phyloP scores from a whole-genome alignment of 306 rosid genomes.

The Morella rubra region DNA sequence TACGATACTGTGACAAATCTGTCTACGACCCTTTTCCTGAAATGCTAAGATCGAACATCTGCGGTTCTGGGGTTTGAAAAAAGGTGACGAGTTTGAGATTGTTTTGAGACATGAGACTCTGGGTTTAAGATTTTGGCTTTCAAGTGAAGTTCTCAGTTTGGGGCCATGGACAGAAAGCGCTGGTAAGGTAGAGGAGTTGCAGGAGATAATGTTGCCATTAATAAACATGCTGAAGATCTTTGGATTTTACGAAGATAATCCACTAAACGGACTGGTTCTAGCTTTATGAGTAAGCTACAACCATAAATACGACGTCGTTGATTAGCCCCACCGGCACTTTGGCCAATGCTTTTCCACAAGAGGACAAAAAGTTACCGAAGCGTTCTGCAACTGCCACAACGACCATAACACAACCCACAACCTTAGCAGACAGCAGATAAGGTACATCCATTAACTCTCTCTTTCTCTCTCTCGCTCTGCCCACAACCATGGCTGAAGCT shows the following conservation, averaged over 20 bases:
- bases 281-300: no score
- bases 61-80: slow-evolving; percentile 15
- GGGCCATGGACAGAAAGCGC: slow-evolving; percentile 27
- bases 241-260: not conserved
- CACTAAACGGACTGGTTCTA: not conserved
- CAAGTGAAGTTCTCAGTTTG: slow-evolving; percentile 29
- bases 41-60: slow-evolving; percentile 20
- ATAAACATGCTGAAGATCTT: slow-evolving; percentile 29
- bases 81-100: slow-evolving; percentile 2
- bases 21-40: slow-evolving; percentile 28
- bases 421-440: slow-evolving; percentile 41
- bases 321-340: not conserved
- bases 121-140: slow-evolving; percentile 29
- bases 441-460: slow-evolving; percentile 23
- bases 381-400: slow-evolving; percentile 16
- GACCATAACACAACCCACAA: not conserved
- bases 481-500: slow-evolving; percentile 70
- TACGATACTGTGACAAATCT: slow-evolving; percentile 38
- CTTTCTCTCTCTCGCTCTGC: not conserved
- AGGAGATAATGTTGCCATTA: slow-evolving; percentile 52
- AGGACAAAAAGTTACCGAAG: slow-evolving; percentile 1
- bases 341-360: no score
- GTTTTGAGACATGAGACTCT: slow-evolving; percentile 11
- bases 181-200: slow-evolving; percentile 48
- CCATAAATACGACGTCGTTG: slow-evolving; percentile 4